Conservation (phyloP, 768 basidiomycete genomes). For the Podaxis sp. region DNA sequence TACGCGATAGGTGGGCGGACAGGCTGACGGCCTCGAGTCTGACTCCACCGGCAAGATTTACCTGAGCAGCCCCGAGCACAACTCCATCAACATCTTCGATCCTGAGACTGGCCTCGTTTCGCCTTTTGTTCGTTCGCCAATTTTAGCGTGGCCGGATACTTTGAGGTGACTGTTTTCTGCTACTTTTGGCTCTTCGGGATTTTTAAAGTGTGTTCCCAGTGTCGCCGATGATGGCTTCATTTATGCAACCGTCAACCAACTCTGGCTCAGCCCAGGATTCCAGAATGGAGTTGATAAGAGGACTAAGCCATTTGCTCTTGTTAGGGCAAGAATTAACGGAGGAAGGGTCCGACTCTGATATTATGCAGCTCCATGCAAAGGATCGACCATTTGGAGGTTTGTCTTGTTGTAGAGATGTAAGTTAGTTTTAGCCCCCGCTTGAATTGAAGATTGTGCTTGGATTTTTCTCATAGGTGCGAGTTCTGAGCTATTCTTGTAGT, state of each 20-base stretch:
- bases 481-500: too few relatives aligned
- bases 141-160: conserved; percentile 18
- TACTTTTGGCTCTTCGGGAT: background rate
- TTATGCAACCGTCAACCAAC: conserved; percentile 17
- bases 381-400: background rate
- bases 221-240: conserved; percentile 18
- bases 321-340: conserved; percentile 14
- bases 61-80: conserved; percentile 18
- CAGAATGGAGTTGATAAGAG: conserved; percentile 18
- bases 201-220: background rate
- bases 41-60: conserved; percentile 19
- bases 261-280: conserved; percentile 16
- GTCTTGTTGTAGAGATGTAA: too few relatives aligned
- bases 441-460: too few relatives aligned
- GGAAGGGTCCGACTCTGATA: conserved; percentile 3
- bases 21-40: conserved; percentile 18
- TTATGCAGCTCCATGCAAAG: background rate
- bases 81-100: conserved; percentile 17
- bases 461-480: too few relatives aligned
- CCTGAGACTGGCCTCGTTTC: conserved; percentile 16
- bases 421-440: too few relatives aligned
- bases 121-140: conserved; percentile 17
- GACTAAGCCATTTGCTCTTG: conserved; percentile 17
- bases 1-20: conserved; percentile 14
- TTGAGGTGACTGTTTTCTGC: conserved; percentile 7